phyloP scores from a whole-genome alignment of 441 rosid genomes.

The Adansonia rubrostipa region DNA sequence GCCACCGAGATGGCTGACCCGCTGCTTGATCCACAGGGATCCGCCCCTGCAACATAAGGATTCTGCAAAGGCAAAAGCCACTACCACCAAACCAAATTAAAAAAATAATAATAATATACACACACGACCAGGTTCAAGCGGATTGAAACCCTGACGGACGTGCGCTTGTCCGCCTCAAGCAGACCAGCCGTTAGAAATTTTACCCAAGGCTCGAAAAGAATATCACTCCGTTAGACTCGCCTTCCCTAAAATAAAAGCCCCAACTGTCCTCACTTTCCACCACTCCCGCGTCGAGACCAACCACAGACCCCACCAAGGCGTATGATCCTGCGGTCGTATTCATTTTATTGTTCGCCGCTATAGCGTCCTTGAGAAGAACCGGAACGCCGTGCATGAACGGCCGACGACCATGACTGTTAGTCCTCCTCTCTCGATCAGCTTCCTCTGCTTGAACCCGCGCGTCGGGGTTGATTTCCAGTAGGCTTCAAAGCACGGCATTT shows the following conservation, averaged over 20 bases:
- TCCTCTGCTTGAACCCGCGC: slow-evolving; percentile 32
- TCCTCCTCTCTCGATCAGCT: slow-evolving; percentile 34
- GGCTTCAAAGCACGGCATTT: slow-evolving; percentile 30
- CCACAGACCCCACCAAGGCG: slow-evolving; percentile 52
- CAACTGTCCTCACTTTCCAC: slow-evolving; percentile 47
- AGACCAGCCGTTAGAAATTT: slow-evolving; percentile 35
- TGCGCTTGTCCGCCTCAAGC: slow-evolving; percentile 51
- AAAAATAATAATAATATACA: neutral
- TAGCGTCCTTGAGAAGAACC: slow-evolving; percentile 56
- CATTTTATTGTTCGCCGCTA: slow-evolving; percentile 53
- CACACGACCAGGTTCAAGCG: neutral
- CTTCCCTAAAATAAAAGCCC: slow-evolving; percentile 62
- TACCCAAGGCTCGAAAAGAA: slow-evolving; percentile 29
- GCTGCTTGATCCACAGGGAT: slow-evolving; percentile 62
- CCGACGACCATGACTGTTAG: neutral
- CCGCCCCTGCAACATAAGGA: slow-evolving; percentile 45
- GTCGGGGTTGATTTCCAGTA: slow-evolving; percentile 45
- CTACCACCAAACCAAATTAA: neutral
- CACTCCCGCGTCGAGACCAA: slow-evolving; percentile 50
- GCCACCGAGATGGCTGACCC: slow-evolving; percentile 58
- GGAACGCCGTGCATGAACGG: slow-evolving; percentile 53
- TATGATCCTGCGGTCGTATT: slow-evolving; percentile 64
- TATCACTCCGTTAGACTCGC: slow-evolving; percentile 61
- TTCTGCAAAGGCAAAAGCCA: slow-evolving; percentile 40
- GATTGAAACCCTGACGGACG: slow-evolving; percentile 19